Percentiles rank a stretch among this genome's conserved stretches.
phyloP scores from a whole-genome alignment of 352 stramenopile genomes.

The Phytophthora hibernalis region DNA sequence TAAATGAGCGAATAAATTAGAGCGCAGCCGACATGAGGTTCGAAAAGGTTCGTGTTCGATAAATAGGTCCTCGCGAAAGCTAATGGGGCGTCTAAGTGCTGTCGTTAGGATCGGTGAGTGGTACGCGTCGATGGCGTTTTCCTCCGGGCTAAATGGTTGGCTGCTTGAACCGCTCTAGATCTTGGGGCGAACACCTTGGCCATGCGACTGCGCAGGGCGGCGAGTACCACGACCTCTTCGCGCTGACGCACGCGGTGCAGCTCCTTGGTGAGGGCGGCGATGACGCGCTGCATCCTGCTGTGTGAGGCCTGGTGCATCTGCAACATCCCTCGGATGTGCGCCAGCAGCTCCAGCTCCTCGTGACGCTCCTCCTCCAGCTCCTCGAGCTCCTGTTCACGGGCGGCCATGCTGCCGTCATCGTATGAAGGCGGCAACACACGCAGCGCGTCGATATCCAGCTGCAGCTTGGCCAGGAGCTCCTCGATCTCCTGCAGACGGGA shows the following conservation, averaged over 20 bases:
- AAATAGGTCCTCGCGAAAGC: constrained; percentile 29
- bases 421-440: constrained; percentile 25
- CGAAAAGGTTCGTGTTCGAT: constrained; percentile 36
- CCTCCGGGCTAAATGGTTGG: neutral
- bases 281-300: constrained; percentile 50
- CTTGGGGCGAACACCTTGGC: constrained; percentile 61
- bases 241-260: constrained; percentile 48
- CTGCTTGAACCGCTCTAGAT: constrained; percentile 27
- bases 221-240: constrained; percentile 59
- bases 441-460: constrained; percentile 51
- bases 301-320: constrained; percentile 50
- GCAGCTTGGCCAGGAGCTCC: constrained; percentile 57
- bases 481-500: constrained; percentile 73
- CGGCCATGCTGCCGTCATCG: constrained; percentile 42
- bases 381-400: constrained; percentile 52
- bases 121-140: constrained; percentile 30
- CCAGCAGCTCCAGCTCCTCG: constrained; percentile 64
- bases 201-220: constrained; percentile 59
- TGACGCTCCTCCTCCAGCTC: constrained; percentile 69
- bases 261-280: constrained; percentile 50
- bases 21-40: constrained; percentile 14
- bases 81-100: constrained; percentile 26
- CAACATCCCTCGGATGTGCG: constrained; percentile 59
- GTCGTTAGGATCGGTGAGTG: constrained; percentile 4
- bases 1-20: constrained; percentile 19